phyloP scores from a whole-genome alignment of 108 stramenopile genomes.

The Nannochloropsis salina region DNA sequence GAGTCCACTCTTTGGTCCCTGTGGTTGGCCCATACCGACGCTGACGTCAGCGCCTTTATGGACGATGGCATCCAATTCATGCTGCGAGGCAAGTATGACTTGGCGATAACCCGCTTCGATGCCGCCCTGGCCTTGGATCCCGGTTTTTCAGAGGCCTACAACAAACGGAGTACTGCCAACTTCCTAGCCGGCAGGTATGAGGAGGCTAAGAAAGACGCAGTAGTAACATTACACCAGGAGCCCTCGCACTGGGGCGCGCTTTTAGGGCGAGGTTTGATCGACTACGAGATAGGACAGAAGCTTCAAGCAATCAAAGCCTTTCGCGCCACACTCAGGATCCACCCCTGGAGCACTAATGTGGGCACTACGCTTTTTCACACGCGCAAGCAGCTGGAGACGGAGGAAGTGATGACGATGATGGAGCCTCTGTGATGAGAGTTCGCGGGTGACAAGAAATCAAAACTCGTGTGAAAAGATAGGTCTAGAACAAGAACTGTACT shows the following conservation, averaged over 20 bases:
- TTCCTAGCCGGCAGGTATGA: not conserved
- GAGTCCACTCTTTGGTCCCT: not conserved
- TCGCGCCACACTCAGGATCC: not conserved
- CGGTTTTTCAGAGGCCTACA: not conserved
- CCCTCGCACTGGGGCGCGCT: not conserved
- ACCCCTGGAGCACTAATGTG: constrained; percentile 4
- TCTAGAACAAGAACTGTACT: no score
- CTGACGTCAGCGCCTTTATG: not conserved
- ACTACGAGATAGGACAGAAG: not conserved
- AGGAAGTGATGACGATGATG: not conserved
- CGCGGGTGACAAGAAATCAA: no score
- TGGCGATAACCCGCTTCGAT: not conserved
- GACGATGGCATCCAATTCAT: not conserved
- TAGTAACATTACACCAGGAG: not conserved
- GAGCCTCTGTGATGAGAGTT: not conserved
- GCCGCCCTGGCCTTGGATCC: not conserved
- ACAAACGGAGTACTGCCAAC: not conserved
- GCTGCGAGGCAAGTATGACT: not conserved
- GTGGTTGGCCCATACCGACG: not conserved
- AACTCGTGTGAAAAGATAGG: no score
- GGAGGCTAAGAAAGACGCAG: not conserved
- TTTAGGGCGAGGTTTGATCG: not conserved
- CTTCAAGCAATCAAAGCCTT: not conserved
- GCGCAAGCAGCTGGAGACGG: not conserved
- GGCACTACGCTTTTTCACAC: not conserved